Conservation (phyloP, 768 basidiomycete genomes). For the Russula brevipes region DNA sequence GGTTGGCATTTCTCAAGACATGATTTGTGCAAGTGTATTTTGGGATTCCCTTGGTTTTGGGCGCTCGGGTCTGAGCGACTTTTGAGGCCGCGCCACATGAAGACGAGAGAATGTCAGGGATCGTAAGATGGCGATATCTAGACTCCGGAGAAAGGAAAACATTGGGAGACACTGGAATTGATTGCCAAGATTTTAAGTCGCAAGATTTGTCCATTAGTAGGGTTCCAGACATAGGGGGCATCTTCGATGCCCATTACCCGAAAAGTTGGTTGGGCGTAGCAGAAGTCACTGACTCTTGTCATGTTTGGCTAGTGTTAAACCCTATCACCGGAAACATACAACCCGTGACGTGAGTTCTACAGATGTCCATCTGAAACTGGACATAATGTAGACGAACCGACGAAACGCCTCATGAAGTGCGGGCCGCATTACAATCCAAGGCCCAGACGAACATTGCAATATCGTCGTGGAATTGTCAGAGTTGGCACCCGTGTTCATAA, state of each 20-base stretch:
- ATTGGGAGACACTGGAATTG: no score
- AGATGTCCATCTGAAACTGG: not conserved
- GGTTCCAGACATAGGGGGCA: not conserved
- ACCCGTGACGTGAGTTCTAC: not conserved
- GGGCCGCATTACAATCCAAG: not conserved
- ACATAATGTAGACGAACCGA: not conserved
- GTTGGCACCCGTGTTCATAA: not conserved
- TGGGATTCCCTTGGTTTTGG: not conserved
- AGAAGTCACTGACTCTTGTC: not conserved
- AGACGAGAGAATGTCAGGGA: not conserved
- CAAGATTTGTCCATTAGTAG: not conserved
- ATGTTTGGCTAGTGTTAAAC: not conserved
- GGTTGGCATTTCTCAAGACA: not conserved
- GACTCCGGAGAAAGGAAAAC: not conserved
- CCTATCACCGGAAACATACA: not conserved
- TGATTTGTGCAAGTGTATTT: not conserved
- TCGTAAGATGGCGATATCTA: not conserved
- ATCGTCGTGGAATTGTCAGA: not conserved
- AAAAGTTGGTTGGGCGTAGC: conserved; percentile 3
- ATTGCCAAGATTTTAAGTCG: not conserved
- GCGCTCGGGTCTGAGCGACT: not conserved
- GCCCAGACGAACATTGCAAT: not conserved
- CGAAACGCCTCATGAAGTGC: not conserved
- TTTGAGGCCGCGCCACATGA: not conserved
- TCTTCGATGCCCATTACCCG: not conserved